Base-by-base conservation (phyloP, 2,329 filamentous ascomycete species). In the Colletotrichum sansevieriae region DNA sequence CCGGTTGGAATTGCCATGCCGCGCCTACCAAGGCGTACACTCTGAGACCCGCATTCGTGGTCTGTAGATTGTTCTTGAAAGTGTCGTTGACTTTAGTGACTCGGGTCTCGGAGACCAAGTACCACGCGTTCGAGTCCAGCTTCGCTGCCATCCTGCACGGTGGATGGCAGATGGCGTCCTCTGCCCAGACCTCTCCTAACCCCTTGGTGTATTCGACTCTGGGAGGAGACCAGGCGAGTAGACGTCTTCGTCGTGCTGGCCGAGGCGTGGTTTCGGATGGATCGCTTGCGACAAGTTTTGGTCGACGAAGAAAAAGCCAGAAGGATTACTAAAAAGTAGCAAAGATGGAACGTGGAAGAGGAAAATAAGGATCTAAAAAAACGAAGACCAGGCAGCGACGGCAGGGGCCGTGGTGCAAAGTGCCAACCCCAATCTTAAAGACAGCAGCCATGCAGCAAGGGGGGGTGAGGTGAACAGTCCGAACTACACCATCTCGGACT, bases 41-140 rank as follows among this genome's bases (percentile, higher is more conserved):
- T 49, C 70, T 67, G 41, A 78, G 65, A 12, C 65, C 64, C 56
- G 71, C 72, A 15, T 68, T 61, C 41, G 66, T 57, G 4, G 59
- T 35, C 9, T 72, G 68, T 25, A 75, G 60, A 44, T 68, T 74
- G 37, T 58, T 54, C 3, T 41, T n/a, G n/a, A 51, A 43, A 0
- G 68, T 47, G 15, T 67, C 70, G 11, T 69, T 63, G 25, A 74
- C 73, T 13, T 72, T 69, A 65, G 79, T 77, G n/a, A 80, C 77
- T n/a, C 78, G 76, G 12, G 65, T 71, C 62, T 80, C 78, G 4
- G 74, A 76, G n/a, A 80, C 44, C 47, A 78, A 73, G 65, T 77
- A 79, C 79, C 78, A 81, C 18, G 70, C 75, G 58, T 81, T 80
- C 11, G 74, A 52, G 72, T 81, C 75, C 41, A 80, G 63, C 43